A percentile compares a stretch with the other conserved stretches of the same genome.
Evolutionary conservation across 306 rosid species (phyloP).

Genomic region (Castanopsis chinensis): DNA sequence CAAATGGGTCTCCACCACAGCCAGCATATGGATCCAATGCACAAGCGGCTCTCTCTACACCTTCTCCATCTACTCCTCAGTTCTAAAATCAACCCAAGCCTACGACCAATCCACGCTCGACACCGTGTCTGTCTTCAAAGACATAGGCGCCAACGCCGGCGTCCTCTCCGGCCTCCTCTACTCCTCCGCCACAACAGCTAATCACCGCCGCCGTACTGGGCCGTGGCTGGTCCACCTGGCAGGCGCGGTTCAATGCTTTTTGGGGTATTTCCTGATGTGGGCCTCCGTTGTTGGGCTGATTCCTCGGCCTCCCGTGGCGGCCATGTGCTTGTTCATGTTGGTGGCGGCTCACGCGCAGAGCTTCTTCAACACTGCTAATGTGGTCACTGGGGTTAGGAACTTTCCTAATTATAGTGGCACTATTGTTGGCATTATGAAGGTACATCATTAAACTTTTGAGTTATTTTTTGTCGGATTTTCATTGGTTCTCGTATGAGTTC

Average conservation of each 20-base stretch:
- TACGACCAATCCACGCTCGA: constrained; percentile 90
- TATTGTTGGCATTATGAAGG: constrained; percentile 88
- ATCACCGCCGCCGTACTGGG: constrained; percentile 24
- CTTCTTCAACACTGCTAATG: constrained; percentile 69
- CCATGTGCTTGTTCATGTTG: constrained; percentile 68
- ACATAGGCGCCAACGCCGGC: constrained; percentile 85
- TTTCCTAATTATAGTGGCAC: constrained; percentile 70
- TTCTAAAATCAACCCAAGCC: constrained; percentile 65
- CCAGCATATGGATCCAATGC: constrained; percentile 80
- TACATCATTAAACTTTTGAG: neutral
- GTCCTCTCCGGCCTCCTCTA: constrained; percentile 76
- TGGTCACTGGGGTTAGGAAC: constrained; percentile 72
- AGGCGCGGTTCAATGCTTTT: constrained; percentile 61
- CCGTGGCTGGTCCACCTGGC: constrained; percentile 72
- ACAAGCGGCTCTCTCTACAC: constrained; percentile 80
- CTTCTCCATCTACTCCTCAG: constrained; percentile 76
- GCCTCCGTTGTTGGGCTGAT: constrained; percentile 69
- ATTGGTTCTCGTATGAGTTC: too few species aligned
- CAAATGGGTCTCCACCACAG: constrained; percentile 64
- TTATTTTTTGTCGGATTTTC: too few species aligned
- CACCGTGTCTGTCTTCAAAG: constrained; percentile 90
- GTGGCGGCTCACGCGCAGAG: constrained; percentile 56
- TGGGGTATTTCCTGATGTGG: constrained; percentile 70
- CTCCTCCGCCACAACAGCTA: constrained; percentile 49
- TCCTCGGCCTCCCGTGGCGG: constrained; percentile 56